Base-by-base conservation (phyloP, 2,329 filamentous ascomycete species). In the Penicillium janthinellum region DNA sequence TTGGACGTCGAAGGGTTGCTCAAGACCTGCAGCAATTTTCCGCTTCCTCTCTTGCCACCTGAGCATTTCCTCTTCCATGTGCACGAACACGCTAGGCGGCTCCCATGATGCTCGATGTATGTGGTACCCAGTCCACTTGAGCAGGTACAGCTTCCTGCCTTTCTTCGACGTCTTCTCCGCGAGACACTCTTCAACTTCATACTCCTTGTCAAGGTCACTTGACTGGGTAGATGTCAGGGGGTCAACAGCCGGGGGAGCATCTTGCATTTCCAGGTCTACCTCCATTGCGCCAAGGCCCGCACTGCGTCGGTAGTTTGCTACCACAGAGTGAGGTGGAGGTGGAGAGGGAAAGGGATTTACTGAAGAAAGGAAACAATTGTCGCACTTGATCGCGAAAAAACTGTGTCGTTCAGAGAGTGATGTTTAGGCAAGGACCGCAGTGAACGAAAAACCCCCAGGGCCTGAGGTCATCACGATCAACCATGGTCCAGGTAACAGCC, bases 91-190 rank as follows among this genome's bases (percentile, higher is more conserved):
- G 2, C 75, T 72, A 17, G 67, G 68, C 1, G 82, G 81, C 62
- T 86, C 82, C 82, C 82, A 86, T 0, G 84, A 87, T 57, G 81
- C 80, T 58, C 83, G 73, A n/a, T 84, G 72, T 5, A 86, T 62
- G 1, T 80, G 77, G 67, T 88, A 92, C 1, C 78, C 82, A 28
- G 79, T 77, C 89, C 89, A 92, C 60, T 84, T 82, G 22, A 90
- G 82, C 1, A 92, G 80, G 68, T 86, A 91, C 25, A 68, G 73
- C 15, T 70, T 57, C 6, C 34, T 68, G 5, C 74, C 74, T 11
- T 71, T 71, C 4, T 8, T 72, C 14, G 39, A 34, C 17, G 38
- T 61, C 1, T 65, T 74, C 66, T 87, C 81, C 0, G 79, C 78
- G 17, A 86, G 71, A 37, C 89, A 79, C 15, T 75, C 74, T 45